Conservation (phyloP, 306 rosid genomes). For the Pyrus bretschneideri region DNA sequence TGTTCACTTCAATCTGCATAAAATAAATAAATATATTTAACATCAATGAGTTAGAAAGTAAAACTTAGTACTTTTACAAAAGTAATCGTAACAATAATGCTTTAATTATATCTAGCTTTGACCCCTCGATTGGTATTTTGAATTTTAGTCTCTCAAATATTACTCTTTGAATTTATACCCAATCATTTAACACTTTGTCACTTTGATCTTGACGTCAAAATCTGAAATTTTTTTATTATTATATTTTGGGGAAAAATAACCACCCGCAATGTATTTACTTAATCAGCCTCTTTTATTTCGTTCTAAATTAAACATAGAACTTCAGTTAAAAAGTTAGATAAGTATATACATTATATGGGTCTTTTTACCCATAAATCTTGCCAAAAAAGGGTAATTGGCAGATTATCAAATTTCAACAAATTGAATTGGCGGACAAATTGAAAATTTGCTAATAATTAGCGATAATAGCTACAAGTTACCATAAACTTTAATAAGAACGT, state of each 20-base stretch:
- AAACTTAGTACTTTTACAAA: too few relatives aligned
- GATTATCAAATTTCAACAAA: background rate
- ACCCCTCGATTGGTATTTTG: background rate
- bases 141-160: background rate
- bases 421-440: background rate
- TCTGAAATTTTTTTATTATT: background rate
- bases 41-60: background rate
- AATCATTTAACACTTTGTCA: background rate
- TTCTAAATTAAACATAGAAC: too few relatives aligned
- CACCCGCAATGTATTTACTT: too few relatives aligned
- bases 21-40: background rate
- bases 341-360: too few relatives aligned
- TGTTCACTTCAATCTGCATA: slow-evolving; percentile 12
- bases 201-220: background rate
- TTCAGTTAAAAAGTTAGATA: too few relatives aligned
- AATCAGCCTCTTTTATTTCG: too few relatives aligned
- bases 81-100: background rate
- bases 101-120: background rate
- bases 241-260: too few relatives aligned
- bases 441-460: background rate
- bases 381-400: too few relatives aligned
- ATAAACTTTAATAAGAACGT: background rate
- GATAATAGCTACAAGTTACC: background rate
- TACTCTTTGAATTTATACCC: too few relatives aligned
- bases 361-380: too few relatives aligned